Base-by-base conservation (phyloP, 139 green algal genomes). In the Tetraselmis striata region DNA sequence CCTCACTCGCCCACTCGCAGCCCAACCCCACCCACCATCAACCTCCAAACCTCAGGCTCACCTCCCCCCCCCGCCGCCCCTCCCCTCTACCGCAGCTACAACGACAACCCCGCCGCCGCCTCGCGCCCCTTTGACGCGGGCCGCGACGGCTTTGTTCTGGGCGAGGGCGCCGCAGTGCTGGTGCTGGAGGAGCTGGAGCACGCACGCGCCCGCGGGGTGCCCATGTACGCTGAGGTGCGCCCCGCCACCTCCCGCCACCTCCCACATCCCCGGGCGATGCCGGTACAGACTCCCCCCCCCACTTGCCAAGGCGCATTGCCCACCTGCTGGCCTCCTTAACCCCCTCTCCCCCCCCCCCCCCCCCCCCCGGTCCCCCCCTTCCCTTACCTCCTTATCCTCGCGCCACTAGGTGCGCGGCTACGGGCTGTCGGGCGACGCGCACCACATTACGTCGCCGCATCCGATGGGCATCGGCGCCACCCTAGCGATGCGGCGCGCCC, bases 361-460 rank as follows among this genome's bases (percentile, higher is more conserved):
- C n/a, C n/a, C n/a, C n/a, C n/a, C n/a, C n/a, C n/a, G n/a, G n/a
- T n/a, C n/a, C n/a, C n/a, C n/a, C n/a, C n/a, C n/a, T n/a, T n/a
- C n/a, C n/a, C n/a, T n/a, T n/a, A n/a, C n/a, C n/a, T n/a, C n/a
- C n/a, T n/a, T n/a, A n/a, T n/a, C n/a, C n/a, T n/a, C n/a, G n/a
- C n/a, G n/a, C n/a, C n/a, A n/a, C 23, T 75, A 93, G 90, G 81
- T 98, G 28, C 85, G 88, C 24, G 96, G 96, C 1, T 98, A 95
- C 78, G 96, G 96, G 5, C 30, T 94, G 83, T 96, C 93, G 22
- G 92, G 87, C 1, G 96, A 99, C 84, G 96, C 91, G 1, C 87
- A 96, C 86, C 96, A 99, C 90, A 93, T 98, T 76, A 98, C 95
- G 0, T 92, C 96, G 81, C 95, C 96, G 1, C 82, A 92, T 80